A percentile compares a stretch with the other conserved stretches of the same genome.
These are phyloP conservation scores for Coccinonectria pachysandricola DNA, from an alignment of 2,329 filamentous ascomycete genomes.

Conservation along the genomic window DNA sequence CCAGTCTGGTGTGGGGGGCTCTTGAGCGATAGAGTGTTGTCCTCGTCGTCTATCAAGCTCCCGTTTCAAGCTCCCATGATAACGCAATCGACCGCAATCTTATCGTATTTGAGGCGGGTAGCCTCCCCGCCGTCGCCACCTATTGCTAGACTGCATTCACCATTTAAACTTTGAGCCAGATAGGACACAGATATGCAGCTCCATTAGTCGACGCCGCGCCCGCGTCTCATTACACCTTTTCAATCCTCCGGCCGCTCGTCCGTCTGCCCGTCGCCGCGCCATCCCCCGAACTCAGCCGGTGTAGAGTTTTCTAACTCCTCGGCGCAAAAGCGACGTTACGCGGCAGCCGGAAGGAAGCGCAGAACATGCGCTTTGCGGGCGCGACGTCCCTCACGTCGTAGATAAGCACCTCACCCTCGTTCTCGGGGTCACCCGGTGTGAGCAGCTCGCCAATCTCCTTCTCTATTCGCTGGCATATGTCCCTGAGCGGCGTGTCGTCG, in stretches of 20 bases:
- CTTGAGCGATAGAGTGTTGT: too few species aligned
- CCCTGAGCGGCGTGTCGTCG: constrained; percentile 53
- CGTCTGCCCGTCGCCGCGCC: too few species aligned
- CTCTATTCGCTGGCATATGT: constrained; percentile 32
- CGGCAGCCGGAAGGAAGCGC: constrained; percentile 82
- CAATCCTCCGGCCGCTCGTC: constrained; percentile 8
- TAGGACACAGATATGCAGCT: too few species aligned
- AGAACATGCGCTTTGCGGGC: constrained; percentile 94
- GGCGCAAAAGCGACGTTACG: constrained; percentile 67
- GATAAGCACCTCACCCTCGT: constrained; percentile 42
- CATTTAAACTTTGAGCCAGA: too few species aligned
- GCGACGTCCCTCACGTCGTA: constrained; percentile 76
- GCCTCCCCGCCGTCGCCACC: too few species aligned
- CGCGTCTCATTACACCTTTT: constrained; percentile 2
- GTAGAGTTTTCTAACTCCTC: constrained; percentile 13
- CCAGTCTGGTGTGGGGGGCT: not conserved
- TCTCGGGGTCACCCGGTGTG: constrained; percentile 34
- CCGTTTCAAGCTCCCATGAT: too few species aligned
- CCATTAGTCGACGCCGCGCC: constrained; percentile 5
- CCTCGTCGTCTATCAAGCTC: too few species aligned
- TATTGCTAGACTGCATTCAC: too few species aligned
- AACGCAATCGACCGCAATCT: too few species aligned
- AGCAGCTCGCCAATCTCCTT: constrained; percentile 31
- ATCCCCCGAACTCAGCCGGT: constrained; percentile 9
- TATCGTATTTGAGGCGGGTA: too few species aligned